Evolutionary conservation across 1,284 basidiomycete species (phyloP).

Genomic region (Pascua guehoae): DNA sequence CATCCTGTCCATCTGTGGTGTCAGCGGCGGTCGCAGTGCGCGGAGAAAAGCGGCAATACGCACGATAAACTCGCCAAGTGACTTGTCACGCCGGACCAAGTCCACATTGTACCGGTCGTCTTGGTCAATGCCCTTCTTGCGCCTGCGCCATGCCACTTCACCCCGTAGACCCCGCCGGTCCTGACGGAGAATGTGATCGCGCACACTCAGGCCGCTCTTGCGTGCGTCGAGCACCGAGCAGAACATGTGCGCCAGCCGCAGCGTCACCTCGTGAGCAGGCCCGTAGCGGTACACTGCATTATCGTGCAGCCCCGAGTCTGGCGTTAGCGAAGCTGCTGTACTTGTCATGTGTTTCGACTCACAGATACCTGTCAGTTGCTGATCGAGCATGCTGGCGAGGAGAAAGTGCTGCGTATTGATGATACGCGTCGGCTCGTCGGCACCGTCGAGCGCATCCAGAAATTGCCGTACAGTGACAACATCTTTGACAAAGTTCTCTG

Average conservation of each 20-base stretch:
- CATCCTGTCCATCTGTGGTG: conserved; percentile 31
- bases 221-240: conserved; percentile 36
- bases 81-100: conserved; percentile 5
- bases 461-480: conserved; percentile 31
- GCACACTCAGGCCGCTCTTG: conserved; percentile 35
- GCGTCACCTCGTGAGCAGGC: conserved; percentile 23
- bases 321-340: neutral
- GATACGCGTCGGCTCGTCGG: conserved; percentile 17
- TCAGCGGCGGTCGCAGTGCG: neutral
- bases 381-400: conserved; percentile 23
- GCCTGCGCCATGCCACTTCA: conserved; percentile 25
- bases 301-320: conserved; percentile 37
- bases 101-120: conserved; percentile 5
- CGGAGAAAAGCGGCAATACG: conserved; percentile 7
- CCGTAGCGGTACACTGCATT: conserved; percentile 35
- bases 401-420: conserved; percentile 32
- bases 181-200: conserved; percentile 9
- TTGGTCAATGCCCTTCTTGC: conserved; percentile 24
- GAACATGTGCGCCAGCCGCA: conserved; percentile 38
- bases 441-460: conserved; percentile 15
- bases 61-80: conserved; percentile 27
- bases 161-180: conserved; percentile 21
- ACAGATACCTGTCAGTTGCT: conserved; percentile 10
- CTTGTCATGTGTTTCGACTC: neutral
- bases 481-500: conserved; percentile 35